These are phyloP conservation scores for Metschnikowia proteae DNA, from an alignment of 805 yeast species.

Conservation along the genomic window DNA sequence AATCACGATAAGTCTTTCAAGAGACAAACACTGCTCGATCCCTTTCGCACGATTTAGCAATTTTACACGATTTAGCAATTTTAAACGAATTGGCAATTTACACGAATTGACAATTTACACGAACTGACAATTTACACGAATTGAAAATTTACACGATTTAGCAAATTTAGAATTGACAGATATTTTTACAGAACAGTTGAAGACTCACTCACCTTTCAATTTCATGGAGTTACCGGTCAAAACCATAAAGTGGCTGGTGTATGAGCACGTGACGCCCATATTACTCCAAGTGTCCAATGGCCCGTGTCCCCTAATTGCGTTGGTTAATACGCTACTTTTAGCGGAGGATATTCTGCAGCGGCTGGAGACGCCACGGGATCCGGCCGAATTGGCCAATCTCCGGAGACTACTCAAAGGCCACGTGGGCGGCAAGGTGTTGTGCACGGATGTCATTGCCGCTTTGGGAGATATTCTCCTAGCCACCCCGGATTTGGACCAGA, in stretches of 20 bases:
- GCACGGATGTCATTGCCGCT: conserved; percentile 43
- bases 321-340: conserved; percentile 65
- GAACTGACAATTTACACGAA: no score
- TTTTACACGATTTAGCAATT: no score
- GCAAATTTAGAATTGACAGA: no score
- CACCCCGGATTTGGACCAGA: conserved; percentile 10
- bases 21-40: no score
- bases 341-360: conserved; percentile 31
- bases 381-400: neutral
- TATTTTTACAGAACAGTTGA: no score
- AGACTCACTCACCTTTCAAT: no score
- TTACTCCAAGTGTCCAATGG: conserved; percentile 79
- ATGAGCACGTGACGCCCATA: conserved; percentile 46
- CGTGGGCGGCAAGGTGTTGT: conserved; percentile 8
- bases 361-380: neutral
- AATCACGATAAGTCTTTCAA: no score
- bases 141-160: no score
- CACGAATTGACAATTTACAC: no score
- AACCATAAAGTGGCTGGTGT: conserved; percentile 32
- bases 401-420: conserved; percentile 8
- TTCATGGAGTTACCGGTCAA: conserved; percentile 19
- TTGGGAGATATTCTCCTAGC: conserved; percentile 45
- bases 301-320: conserved; percentile 82
- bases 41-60: no score
- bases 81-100: no score